Conservation (phyloP, 75 land plant species). For the Isoetes taiwanensis region DNA sequence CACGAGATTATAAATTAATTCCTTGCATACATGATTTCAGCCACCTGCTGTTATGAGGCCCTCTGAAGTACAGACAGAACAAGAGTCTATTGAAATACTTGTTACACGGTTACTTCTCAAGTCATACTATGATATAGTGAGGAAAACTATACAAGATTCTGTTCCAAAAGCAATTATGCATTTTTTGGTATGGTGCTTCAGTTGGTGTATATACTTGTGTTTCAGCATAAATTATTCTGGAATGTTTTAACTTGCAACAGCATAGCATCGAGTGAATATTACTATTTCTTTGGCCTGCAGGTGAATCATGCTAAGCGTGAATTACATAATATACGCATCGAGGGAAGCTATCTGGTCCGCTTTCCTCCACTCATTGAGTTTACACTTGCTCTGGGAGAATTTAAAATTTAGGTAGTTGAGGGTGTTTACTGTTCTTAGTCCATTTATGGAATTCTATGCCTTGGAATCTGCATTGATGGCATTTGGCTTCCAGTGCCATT, state of each 20-base stretch:
- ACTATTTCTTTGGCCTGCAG: constrained; percentile 19
- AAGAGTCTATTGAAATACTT: constrained; percentile 60
- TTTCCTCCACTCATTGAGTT: too few relatives aligned
- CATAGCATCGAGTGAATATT: neutral
- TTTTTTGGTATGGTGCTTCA: constrained; percentile 53
- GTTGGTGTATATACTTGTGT: neutral
- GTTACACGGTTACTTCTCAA: constrained; percentile 68
- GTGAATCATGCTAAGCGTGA: constrained; percentile 87
- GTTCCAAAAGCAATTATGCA: constrained; percentile 98
- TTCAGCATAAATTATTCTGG: neutral
- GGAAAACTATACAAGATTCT: constrained; percentile 80
- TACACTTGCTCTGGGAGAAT: too few relatives aligned
- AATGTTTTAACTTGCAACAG: neutral
- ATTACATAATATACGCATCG: constrained; percentile 72
- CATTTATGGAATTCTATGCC: too few relatives aligned
- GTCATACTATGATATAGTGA: constrained; percentile 89
- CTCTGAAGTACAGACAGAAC: constrained; percentile 61
- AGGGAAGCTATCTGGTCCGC: constrained; percentile 74
- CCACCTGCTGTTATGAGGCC: constrained; percentile 75
- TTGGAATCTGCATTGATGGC: too few relatives aligned
- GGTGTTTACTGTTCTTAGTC: too few relatives aligned
- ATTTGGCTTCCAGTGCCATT: too few relatives aligned
- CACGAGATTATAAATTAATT: too few relatives aligned
- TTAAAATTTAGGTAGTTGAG: too few relatives aligned
- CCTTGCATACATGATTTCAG: too few relatives aligned